Conservation (phyloP, 228 moss, liverwort and hornwort species). For the Sphagnum fallax region DNA sequence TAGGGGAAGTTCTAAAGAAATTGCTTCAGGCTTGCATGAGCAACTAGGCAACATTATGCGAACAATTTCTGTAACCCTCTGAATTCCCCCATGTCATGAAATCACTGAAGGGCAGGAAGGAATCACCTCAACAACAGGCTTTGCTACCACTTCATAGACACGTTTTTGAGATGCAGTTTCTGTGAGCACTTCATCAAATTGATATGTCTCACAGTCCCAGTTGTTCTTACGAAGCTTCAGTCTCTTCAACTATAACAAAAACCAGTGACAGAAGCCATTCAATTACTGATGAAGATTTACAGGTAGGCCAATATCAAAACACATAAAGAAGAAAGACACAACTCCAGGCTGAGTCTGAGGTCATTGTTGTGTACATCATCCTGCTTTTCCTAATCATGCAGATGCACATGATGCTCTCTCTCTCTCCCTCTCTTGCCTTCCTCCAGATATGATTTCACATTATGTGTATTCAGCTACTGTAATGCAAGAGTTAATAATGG, state of each 20-base stretch:
- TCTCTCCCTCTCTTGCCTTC: too few species aligned
- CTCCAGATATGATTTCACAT: too few species aligned
- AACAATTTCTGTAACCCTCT: too few species aligned
- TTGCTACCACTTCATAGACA: constrained; percentile 99
- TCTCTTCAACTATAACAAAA: constrained; percentile 71
- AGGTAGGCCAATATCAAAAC: neutral
- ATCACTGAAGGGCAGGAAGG: neutral
- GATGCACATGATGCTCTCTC: too few species aligned
- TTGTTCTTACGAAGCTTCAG: constrained; percentile 93
- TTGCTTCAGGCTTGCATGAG: too few species aligned
- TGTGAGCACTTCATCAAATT: constrained; percentile 94
- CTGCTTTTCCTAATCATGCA: neutral
- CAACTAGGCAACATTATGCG: too few species aligned
- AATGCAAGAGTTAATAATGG: neutral
- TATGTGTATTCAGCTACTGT: too few species aligned
- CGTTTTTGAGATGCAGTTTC: constrained; percentile 97
- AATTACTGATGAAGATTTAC: neutral
- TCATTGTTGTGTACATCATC: neutral
- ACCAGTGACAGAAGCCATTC: neutral
- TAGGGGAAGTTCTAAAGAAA: neutral
- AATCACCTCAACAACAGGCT: constrained; percentile 83
- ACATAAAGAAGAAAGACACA: neutral
- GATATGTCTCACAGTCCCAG: constrained; percentile 98
- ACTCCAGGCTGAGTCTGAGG: neutral
- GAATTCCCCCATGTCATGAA: neutral